These are phyloP conservation scores for Isatis tinctoria DNA, from an alignment of 345 rosid genomes.

Conservation along the genomic window DNA sequence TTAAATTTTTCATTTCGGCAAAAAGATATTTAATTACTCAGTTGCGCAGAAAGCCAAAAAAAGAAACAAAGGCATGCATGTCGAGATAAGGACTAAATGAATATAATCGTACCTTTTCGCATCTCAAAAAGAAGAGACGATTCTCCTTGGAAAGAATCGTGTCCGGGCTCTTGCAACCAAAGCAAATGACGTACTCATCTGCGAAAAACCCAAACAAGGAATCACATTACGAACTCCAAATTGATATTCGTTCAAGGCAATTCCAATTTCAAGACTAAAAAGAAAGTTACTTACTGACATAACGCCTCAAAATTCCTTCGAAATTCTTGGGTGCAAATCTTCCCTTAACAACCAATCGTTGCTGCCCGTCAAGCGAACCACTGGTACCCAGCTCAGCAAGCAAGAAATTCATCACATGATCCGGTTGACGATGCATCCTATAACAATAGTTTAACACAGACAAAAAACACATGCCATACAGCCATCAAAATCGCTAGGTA, in stretches of 20 bases:
- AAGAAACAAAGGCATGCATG: neutral
- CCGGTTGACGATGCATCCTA: conserved; percentile 96
- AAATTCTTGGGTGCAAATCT: conserved; percentile 91
- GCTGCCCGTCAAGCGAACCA: conserved; percentile 94
- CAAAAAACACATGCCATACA: neutral
- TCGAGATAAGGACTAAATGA: neutral
- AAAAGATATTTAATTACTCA: neutral
- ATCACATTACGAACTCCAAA: neutral
- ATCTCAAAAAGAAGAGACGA: conserved; percentile 66
- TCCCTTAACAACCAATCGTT: conserved; percentile 85
- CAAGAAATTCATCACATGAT: conserved; percentile 87
- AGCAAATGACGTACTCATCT: conserved; percentile 59
- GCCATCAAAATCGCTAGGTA: neutral
- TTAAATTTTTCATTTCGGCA: neutral
- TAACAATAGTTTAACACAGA: neutral
- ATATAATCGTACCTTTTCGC: conserved; percentile 51
- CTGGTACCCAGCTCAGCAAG: conserved; percentile 96
- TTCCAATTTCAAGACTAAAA: neutral
- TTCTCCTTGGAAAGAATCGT: conserved; percentile 68
- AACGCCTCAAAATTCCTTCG: conserved; percentile 82
- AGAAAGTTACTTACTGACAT: conserved; percentile 65
- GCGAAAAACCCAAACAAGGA: neutral
- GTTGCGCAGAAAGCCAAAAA: neutral
- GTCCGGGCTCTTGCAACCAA: conserved; percentile 72
- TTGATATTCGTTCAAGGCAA: neutral